Percentiles rank a stretch among this genome's conserved stretches.
These are phyloP conservation scores for Fusarium anthophilum DNA, from an alignment of 2,329 filamentous ascomycete genomes.

Conservation along the genomic window DNA sequence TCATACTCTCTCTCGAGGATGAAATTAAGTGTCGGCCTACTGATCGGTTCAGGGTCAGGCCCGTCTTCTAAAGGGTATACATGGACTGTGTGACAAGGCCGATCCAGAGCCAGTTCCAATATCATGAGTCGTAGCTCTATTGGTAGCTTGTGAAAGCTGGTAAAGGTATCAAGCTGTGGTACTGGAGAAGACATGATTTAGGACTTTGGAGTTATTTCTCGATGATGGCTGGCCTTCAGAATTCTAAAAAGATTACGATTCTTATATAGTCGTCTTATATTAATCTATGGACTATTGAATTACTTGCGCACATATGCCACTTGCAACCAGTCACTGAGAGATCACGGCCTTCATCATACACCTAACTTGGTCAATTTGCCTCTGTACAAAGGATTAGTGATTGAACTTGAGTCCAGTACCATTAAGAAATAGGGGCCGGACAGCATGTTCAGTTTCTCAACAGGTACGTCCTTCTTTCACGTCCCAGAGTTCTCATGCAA, in stretches of 20 bases:
- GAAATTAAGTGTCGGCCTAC: not conserved
- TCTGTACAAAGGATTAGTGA: not conserved
- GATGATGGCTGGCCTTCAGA: not conserved
- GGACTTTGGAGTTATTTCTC: not conserved
- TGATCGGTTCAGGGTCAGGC: too few species aligned
- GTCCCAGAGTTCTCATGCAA: not conserved
- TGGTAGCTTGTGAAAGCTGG: not conserved
- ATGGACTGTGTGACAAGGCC: not conserved
- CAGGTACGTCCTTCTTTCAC: not conserved
- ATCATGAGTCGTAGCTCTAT: not conserved
- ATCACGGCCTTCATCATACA: not conserved
- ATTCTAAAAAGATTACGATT: too few species aligned
- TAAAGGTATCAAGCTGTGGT: not conserved
- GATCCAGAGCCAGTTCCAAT: not conserved
- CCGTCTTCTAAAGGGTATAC: not conserved
- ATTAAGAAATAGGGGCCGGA: fast-evolving
- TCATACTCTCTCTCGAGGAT: not conserved
- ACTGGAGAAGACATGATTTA: not conserved
- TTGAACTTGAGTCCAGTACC: not conserved
- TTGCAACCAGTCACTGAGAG: not conserved
- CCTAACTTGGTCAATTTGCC: not conserved
- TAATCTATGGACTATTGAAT: not conserved
- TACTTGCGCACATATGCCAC: not conserved
- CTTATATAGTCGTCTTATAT: not conserved
- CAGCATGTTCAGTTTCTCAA: not conserved